Base-by-base conservation (phyloP, 345 rosid species). In the Gossypium arboreum region DNA sequence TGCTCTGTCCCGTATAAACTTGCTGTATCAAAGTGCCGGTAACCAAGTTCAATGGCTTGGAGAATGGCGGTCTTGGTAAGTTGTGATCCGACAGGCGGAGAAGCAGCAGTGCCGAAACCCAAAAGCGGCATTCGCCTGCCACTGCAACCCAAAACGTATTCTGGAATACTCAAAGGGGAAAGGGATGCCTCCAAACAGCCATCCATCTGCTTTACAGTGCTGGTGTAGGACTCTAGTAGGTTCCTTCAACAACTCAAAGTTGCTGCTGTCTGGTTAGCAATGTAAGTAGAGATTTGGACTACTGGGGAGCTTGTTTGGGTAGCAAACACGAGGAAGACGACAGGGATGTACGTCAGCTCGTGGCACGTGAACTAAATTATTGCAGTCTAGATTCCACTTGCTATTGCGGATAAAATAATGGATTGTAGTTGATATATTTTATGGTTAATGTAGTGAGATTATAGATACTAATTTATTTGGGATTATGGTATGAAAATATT, bases 1-100 rank as follows among this genome's bases (percentile, higher is more conserved):
- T 83, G 80, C 82, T 90, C 94, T 0, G 91, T 62, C 2, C 74
- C 74, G 68, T 90, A 90, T 12, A 79, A 2, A 0, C 85, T 47
- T 11, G 97, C 89, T 0, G 91, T 90, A 71, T 92, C 97, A 24
- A 90, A 90, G 73, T 92, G 97, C 44, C 94, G 78, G 78, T 86
- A 90, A 3, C 97, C 92, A 2, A 76, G 75, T 76, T 69, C 78
- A 45, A 87, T 82, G 1, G 89, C 88, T 1, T 86, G 82, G 0
- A 87, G 25, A 24, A 87, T 54, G 2, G 81, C 66, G 41, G 66
- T 16, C 63, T 78, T 81, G n/a, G 86, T 54, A 20, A 56, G 20
- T 16, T 61, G 34, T 0, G 79, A 74, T 50, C 77, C 78, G 4
- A 78, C 83, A 2, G 77, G 78, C 0, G 81, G 78, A 56, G 73